Evolutionary conservation across 2,329 filamentous ascomycete species (phyloP), one percentile per base, ranked within the genome.

Genomic region (Xylariaceae sp.): DNA sequence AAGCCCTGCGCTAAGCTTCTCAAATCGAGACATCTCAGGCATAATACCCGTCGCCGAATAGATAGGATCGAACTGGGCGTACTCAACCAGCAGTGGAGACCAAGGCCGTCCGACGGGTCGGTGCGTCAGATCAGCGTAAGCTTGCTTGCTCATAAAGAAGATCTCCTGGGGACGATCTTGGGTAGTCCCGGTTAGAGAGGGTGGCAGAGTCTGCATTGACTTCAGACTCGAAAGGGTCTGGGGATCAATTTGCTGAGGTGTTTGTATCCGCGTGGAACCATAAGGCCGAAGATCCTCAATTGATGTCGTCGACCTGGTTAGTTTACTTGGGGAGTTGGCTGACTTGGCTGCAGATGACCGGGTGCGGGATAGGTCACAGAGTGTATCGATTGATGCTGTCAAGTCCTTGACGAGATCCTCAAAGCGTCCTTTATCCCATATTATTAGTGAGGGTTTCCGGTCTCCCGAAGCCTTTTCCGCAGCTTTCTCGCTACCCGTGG

Each of bases 321-420:
- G 65, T 53, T 65, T 73, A 64, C 59, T 64, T 39, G 58, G 66
- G 57, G 58, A 64, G 53, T 65, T 65, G 4, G 70, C 64, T 2
- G 71, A 67, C 9, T 71, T 63, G 2, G 72, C 70, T 1, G 72
- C 74, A 1, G 78, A 78, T 0, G 80, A 77, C 16, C 88, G 78
- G 11, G 87, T 87, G 43, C 85, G 77, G 0, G 88, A 91, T 11
- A 92, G 76, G 65, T 92, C 88, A 68, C 89, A 92, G 1, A 93
- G 78, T 0, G 87, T 91, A 70, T 92, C 89, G 68, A 92, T 91
- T 2, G 87, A 91, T 5, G 84, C 83, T 13, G 88, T 92, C 59
- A 92, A 75, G 64, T 92, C 88, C 58, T 82, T 81, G 32, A 92
- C 81, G 11, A 92, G 76, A 63, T 91, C 88, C 63, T 89, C 84